A percentile compares a stretch with the other conserved stretches of the same genome.
phyloP scores from a whole-genome alignment of 2,329 filamentous ascomycete species.

The Penicillium hordei region DNA sequence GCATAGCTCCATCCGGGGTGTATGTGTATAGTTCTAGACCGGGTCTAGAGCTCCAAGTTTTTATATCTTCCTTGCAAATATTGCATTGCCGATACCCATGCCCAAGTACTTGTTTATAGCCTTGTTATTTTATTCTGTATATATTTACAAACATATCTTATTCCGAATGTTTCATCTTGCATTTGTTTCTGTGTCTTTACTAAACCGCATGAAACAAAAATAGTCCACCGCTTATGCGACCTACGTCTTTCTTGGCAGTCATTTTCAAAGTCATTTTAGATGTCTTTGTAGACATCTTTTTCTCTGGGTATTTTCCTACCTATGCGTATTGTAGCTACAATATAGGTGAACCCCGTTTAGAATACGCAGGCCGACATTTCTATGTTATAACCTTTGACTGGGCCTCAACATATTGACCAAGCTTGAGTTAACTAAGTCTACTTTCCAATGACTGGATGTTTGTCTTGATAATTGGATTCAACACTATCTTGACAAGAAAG shows the following conservation, averaged over 20 bases:
- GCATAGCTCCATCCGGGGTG: neutral
- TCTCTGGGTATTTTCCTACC: no score
- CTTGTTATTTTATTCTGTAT: neutral
- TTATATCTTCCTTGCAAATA: slow-evolving; percentile 7
- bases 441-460: neutral
- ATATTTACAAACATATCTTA: neutral
- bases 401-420: neutral
- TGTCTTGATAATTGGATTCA: neutral
- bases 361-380: no score
- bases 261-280: no score
- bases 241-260: no score
- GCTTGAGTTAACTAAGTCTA: neutral
- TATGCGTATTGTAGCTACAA: no score
- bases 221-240: no score
- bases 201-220: neutral
- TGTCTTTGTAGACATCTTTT: no score
- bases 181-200: neutral
- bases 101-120: slow-evolving; percentile 5
- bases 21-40: neutral
- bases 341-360: no score
- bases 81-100: slow-evolving; percentile 14
- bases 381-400: no score
- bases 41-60: neutral
- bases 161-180: neutral
- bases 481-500: neutral